Evolutionary conservation across 805 yeast genomes (phyloP).

Genomic region (Myxozyma kluyveri): DNA sequence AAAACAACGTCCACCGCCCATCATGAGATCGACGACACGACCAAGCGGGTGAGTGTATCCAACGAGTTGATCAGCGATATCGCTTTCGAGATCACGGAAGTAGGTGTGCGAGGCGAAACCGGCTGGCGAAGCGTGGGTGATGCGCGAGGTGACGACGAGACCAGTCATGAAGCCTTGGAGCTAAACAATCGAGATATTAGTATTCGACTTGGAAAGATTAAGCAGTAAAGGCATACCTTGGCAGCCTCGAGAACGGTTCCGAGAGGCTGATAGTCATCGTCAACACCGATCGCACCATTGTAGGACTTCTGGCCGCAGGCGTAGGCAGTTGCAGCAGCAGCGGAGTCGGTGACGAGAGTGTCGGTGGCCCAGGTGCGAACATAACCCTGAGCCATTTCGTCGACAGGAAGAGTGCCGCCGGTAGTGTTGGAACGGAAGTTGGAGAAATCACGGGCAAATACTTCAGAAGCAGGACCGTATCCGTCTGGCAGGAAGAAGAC

Average conservation of each 20-base stretch:
- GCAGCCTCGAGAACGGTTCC: slow-evolving; percentile 88
- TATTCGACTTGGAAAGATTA: neutral
- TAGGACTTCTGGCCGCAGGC: slow-evolving; percentile 79
- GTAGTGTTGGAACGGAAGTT: slow-evolving; percentile 19
- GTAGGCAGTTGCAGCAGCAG: slow-evolving; percentile 96
- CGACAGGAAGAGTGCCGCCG: slow-evolving; percentile 43
- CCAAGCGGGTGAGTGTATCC: slow-evolving; percentile 76
- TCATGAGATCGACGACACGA: slow-evolving; percentile 71
- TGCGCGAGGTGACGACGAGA: slow-evolving; percentile 84
- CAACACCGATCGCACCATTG: slow-evolving; percentile 91
- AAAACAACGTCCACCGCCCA: slow-evolving; percentile 82
- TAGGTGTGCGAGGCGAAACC: slow-evolving; percentile 80
- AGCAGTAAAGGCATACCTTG: slow-evolving; percentile 40
- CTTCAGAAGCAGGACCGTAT: slow-evolving; percentile 32
- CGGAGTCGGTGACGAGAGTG: slow-evolving; percentile 86
- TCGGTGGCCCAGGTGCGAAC: slow-evolving; percentile 78
- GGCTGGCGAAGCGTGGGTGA: slow-evolving; percentile 96
- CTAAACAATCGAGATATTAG: slow-evolving; percentile 5
- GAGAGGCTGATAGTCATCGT: slow-evolving; percentile 65
- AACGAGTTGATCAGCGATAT: slow-evolving; percentile 82
- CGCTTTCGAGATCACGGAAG: slow-evolving; percentile 71
- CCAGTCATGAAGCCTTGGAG: slow-evolving; percentile 80
- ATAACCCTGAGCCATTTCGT: slow-evolving; percentile 69
- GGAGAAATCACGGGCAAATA: slow-evolving; percentile 27
- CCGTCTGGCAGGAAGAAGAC: slow-evolving; percentile 28